A percentile compares a stretch with the other conserved stretches of the same genome.
Conservation (phyloP, 2,329 filamentous ascomycete species). For the Phaeosphaeria sp. region DNA sequence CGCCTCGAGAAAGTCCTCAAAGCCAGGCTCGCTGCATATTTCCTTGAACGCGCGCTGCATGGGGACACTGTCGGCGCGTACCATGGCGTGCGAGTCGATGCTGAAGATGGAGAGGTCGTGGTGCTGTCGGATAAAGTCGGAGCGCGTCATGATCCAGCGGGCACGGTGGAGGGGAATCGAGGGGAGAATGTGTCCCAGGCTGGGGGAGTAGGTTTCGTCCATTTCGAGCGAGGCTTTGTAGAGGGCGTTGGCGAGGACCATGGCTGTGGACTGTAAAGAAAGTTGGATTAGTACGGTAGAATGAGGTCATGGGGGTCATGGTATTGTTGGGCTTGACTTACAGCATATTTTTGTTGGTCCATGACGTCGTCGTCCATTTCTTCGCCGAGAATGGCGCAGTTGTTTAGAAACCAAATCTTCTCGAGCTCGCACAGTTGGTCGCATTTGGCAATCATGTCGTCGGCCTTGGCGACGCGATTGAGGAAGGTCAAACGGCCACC, state of each 20-base stretch:
- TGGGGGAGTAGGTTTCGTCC: slow-evolving; percentile 66
- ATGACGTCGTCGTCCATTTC: slow-evolving; percentile 97
- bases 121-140: slow-evolving; percentile 91
- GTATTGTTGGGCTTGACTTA: slow-evolving; percentile 54
- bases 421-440: slow-evolving; percentile 73
- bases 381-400: slow-evolving; percentile 74
- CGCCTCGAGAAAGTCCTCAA: slow-evolving; percentile 80
- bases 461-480: slow-evolving; percentile 85
- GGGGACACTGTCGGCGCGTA: slow-evolving; percentile 90
- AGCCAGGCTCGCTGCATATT: slow-evolving; percentile 78
- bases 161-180: slow-evolving; percentile 61
- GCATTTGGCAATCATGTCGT: slow-evolving; percentile 80
- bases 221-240: slow-evolving; percentile 80
- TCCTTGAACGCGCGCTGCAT: slow-evolving; percentile 93
- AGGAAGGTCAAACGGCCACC: slow-evolving; percentile 89
- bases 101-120: slow-evolving; percentile 96
- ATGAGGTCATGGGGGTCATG: background rate
- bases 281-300: slow-evolving; percentile 2
- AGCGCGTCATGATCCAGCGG: slow-evolving; percentile 86
- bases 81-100: slow-evolving; percentile 84
- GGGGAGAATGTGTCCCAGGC: slow-evolving; percentile 76
- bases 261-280: slow-evolving; percentile 74
- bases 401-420: slow-evolving; percentile 80
- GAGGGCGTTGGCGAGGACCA: slow-evolving; percentile 89
- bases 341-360: slow-evolving; percentile 95